phyloP scores from a whole-genome alignment of 129 eudicot genomes.

The Chrysanthemum seticuspe region DNA sequence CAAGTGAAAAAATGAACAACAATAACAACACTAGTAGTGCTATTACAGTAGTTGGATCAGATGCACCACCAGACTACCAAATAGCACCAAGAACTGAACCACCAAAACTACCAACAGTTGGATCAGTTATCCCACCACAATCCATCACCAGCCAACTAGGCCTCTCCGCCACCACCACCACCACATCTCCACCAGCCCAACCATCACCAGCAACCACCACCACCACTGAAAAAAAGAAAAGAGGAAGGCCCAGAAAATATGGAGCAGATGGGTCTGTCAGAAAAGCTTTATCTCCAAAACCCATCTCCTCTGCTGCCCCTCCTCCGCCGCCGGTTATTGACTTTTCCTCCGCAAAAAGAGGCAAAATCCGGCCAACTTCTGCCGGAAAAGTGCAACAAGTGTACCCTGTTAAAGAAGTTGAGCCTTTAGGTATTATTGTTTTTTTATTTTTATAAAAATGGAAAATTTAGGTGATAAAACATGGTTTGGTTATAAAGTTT shows the following conservation, averaged over 20 bases:
- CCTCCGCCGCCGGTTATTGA: constrained; percentile 44
- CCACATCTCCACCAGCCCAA: constrained; percentile 32
- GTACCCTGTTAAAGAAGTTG: constrained; percentile 1
- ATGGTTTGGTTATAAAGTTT: constrained; percentile 17
- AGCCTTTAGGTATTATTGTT: constrained; percentile 18
- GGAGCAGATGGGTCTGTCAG: constrained; percentile 67
- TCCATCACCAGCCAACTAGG: constrained; percentile 35
- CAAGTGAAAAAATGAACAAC: constrained; percentile 41
- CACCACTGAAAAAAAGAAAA: constrained; percentile 57
- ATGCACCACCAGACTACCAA: constrained; percentile 88
- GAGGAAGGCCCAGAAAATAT: constrained; percentile 93
- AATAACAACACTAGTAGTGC: constrained; percentile 39
- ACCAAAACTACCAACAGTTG: constrained; percentile 33
- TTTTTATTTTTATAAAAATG: neutral
- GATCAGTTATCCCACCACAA: constrained; percentile 37
- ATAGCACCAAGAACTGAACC: constrained; percentile 70
- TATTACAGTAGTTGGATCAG: constrained; percentile 91
- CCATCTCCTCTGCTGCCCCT: constrained; percentile 77
- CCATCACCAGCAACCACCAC: constrained; percentile 38
- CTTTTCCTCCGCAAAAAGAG: constrained; percentile 45
- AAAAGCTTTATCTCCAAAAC: constrained; percentile 74
- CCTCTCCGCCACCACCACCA: constrained; percentile 24
- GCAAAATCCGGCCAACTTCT: constrained; percentile 29
- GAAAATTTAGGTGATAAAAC: no score
- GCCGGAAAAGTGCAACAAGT: constrained; percentile 26